Base-by-base conservation (phyloP, 345 rosid species). In the Hibiscus tridactylites region DNA sequence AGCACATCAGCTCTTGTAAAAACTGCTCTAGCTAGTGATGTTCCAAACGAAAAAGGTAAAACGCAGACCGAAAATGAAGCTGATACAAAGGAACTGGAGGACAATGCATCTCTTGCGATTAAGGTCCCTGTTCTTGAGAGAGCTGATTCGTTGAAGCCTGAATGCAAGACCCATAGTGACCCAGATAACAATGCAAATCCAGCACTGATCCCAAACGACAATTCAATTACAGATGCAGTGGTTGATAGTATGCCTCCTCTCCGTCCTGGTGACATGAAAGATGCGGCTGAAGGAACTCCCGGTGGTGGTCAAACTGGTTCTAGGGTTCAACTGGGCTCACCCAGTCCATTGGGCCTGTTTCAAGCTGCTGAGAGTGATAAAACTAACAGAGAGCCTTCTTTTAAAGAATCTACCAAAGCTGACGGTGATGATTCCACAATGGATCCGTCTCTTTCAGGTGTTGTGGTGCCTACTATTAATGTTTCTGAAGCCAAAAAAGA, bases 81-180 rank as follows among this genome's bases (percentile, higher is more conserved):
- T 60, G 78, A 53, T 68, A 46, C 52, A 49, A 53, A 44, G 29
- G 63, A 58, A 56, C 63, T 19, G 62, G 54, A 59, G 37, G 74
- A 21, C 26, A 39, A 65, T 77, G 26, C 76, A 21, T 39, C 71
- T 44, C 53, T 33, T 74, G 33, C 57, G 65, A 39, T 53, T 57
- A 59, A 82, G 70, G 77, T 71, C 75, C 29, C 71, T 73, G 54
- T 73, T 67, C 21, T 73, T 70, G n/a, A 69, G 9, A 62, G 67
- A 60, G 56, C 59, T 70, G 75, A 77, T 70, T 68, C 50, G 58
- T 65, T 65, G 21, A 73, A 60, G 54, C 78, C 73, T 17, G 84
- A 71, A 69, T 72, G 76, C 71, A 49, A 74, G 69, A 59, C 64
- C 63, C 21, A 35, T 58, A 42, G 50, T 19, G 81, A 31, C 73